Percentiles rank a stretch among this genome's conserved stretches.
Evolutionary conservation across 2,329 filamentous ascomycete genomes (phyloP).

Genomic region (Epichloe glyceriae): DNA sequence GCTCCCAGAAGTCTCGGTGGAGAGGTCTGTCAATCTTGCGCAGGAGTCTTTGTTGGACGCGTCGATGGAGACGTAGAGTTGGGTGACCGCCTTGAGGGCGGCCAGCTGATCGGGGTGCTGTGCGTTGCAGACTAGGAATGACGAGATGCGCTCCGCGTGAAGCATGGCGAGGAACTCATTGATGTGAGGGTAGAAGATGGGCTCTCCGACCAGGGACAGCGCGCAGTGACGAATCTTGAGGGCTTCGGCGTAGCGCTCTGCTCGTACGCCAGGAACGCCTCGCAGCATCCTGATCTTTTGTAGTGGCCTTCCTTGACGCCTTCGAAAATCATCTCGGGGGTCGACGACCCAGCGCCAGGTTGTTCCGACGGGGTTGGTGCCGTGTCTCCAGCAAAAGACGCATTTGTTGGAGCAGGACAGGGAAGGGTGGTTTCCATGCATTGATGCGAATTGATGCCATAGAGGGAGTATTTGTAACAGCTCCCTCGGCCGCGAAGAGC

Average conservation of each 20-base stretch:
- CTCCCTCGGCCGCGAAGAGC: slow-evolving; percentile 84
- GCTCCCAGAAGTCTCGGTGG: slow-evolving; percentile 94
- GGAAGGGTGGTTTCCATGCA: slow-evolving; percentile 96
- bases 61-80: slow-evolving; percentile 93
- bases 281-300: slow-evolving; percentile 97
- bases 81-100: slow-evolving; percentile 72
- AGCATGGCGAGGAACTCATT: slow-evolving; percentile 80
- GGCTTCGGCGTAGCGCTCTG: slow-evolving; percentile 83
- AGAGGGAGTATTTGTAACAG: slow-evolving; percentile 97
- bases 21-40: slow-evolving; percentile 83
- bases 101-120: slow-evolving; percentile 89
- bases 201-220: slow-evolving; percentile 82
- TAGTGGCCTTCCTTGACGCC: slow-evolving; percentile 89
- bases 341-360: slow-evolving; percentile 96
- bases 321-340: slow-evolving; percentile 75
- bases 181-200: slow-evolving; percentile 98
- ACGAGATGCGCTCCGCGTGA: slow-evolving; percentile 76
- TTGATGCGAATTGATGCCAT: slow-evolving; percentile 89
- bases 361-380: slow-evolving; percentile 91
- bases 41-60: slow-evolving; percentile 82
- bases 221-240: slow-evolving; percentile 92
- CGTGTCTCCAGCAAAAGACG: slow-evolving; percentile 97
- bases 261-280: slow-evolving; percentile 81
- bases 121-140: slow-evolving; percentile 92
- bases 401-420: slow-evolving; percentile 97